Evolutionary conservation across 2,329 filamentous ascomycete species (phyloP), one percentile per base, ranked within the genome.

Genomic region (Fusarium bactridioides): DNA sequence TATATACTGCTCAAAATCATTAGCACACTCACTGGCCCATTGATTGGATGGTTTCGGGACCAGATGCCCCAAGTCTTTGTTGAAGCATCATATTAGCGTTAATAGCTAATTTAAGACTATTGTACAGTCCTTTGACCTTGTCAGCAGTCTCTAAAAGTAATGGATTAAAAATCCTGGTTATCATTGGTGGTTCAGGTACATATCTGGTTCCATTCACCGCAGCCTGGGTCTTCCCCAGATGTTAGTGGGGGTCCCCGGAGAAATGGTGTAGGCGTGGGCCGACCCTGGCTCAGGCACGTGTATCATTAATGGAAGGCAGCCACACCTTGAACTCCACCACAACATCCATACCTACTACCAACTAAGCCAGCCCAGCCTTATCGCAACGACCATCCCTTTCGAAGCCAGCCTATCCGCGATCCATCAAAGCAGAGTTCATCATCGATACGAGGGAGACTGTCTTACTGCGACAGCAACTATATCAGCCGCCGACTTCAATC

Each of bases 231-330:
- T 68, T 71, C 63, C 69, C 45, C 61, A 54, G 61, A 66, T 47
- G 59, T 71, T 33, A 31, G 48, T 60, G 48, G 55, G 55, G 43
- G 51, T 16, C 55, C 50, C 64, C 63, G 66, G 72, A 75, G 68
- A 74, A 75, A 75, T 65, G 57, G 67, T 70, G 61, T 61, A 40
- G 61, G 72, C 59, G 53, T 64, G 51, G 54, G 35, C 71, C 73
- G 72, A 66, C 45, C 50, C 29, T 47, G 57, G 48, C 27, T 53
- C 33, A 64, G 61, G 72, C 74, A 76, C 74, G 73, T 76, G 74
- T 74, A 66, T 72, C 61, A 62, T 47, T 45, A 29, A 25, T 45
- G 43, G 23, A 47, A 43, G 37, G 54, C 66, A 67, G 64, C 64
- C 60, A 61, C 62, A 53, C 50, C 53, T 68, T 57, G n/a, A 64